Evolutionary conservation across 306 rosid genomes (phyloP).

Genomic region (Cicer chorassanicum): DNA sequence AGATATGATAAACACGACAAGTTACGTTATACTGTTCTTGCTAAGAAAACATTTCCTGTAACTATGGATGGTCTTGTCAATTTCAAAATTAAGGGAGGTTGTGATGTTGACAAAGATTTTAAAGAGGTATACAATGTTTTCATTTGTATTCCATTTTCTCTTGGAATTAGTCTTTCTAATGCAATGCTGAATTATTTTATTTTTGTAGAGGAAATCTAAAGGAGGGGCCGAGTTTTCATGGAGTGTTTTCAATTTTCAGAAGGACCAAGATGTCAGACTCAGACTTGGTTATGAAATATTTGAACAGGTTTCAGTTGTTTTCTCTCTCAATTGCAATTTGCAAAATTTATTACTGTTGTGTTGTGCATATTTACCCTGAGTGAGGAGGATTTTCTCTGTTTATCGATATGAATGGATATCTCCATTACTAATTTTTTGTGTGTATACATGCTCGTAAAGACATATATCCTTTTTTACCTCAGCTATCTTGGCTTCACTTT

Average conservation of each 20-base stretch:
- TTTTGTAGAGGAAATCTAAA: slow-evolving; percentile 60
- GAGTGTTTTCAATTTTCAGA: slow-evolving; percentile 72
- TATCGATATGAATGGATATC: too few relatives aligned
- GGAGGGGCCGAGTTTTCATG: slow-evolving; percentile 87
- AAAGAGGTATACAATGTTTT: slow-evolving; percentile 51
- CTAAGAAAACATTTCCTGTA: slow-evolving; percentile 77
- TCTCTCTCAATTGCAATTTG: not conserved
- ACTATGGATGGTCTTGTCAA: slow-evolving; percentile 54
- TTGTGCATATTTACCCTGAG: not conserved
- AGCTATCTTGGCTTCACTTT: not conserved
- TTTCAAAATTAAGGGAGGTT: slow-evolving; percentile 76
- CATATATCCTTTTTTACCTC: not conserved
- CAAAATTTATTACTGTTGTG: not conserved
- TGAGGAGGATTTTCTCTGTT: too few relatives aligned
- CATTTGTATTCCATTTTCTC: not conserved
- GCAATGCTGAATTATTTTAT: not conserved
- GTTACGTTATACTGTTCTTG: slow-evolving; percentile 61
- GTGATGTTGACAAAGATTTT: slow-evolving; percentile 67
- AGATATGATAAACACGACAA: slow-evolving; percentile 63
- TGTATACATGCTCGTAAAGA: not conserved
- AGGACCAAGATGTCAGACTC: slow-evolving; percentile 84
- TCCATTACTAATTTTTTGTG: too few relatives aligned
- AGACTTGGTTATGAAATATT: slow-evolving; percentile 79
- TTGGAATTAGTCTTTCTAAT: not conserved
- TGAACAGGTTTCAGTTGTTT: slow-evolving; percentile 57